Percentiles rank a stretch among this genome's conserved stretches.
Conservation (phyloP, 2,329 filamentous ascomycete genomes). For the Aspergillus carbonarius region DNA sequence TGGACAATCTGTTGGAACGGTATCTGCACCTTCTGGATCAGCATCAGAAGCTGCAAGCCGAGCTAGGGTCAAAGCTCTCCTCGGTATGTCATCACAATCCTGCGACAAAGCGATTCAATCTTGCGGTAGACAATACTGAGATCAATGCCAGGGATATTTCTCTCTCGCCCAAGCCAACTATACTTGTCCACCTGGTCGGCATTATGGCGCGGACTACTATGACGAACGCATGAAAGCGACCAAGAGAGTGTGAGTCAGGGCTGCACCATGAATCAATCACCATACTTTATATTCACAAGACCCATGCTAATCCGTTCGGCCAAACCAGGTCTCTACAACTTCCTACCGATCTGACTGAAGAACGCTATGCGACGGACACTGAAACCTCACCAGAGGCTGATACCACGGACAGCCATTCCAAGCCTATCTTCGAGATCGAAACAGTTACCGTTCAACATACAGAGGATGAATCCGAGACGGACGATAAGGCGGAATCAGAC, state of each 20-base stretch:
- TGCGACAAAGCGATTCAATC: not conserved
- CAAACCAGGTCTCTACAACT: slow-evolving; percentile 15
- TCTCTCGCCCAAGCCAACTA: slow-evolving; percentile 52
- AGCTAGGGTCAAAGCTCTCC: slow-evolving; percentile 39
- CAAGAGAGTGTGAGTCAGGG: slow-evolving; percentile 38
- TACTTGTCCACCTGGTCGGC: slow-evolving; percentile 44
- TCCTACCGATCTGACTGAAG: not conserved
- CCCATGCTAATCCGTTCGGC: slow-evolving; percentile 1
- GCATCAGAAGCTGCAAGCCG: slow-evolving; percentile 42
- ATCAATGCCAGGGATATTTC: slow-evolving; percentile 44
- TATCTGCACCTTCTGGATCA: slow-evolving; percentile 46
- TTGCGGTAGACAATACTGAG: not conserved
- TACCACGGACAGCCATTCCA: slow-evolving; percentile 3
- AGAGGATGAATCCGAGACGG: slow-evolving; percentile 10
- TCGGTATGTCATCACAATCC: slow-evolving; percentile 32
- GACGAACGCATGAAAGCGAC: slow-evolving; percentile 53
- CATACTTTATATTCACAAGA: not conserved
- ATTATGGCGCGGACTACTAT: slow-evolving; percentile 51
- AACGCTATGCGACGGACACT: not conserved
- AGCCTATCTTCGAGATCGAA: slow-evolving; percentile 15
- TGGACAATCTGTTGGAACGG: slow-evolving; percentile 43
- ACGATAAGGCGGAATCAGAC: not conserved
- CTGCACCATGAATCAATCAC: not conserved
- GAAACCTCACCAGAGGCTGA: not conserved
- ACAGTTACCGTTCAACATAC: not conserved